Percentiles rank a stretch among this genome's conserved stretches.
Evolutionary conservation across 305 asterid species (phyloP).

Genomic region (Petunia hybrid): DNA sequence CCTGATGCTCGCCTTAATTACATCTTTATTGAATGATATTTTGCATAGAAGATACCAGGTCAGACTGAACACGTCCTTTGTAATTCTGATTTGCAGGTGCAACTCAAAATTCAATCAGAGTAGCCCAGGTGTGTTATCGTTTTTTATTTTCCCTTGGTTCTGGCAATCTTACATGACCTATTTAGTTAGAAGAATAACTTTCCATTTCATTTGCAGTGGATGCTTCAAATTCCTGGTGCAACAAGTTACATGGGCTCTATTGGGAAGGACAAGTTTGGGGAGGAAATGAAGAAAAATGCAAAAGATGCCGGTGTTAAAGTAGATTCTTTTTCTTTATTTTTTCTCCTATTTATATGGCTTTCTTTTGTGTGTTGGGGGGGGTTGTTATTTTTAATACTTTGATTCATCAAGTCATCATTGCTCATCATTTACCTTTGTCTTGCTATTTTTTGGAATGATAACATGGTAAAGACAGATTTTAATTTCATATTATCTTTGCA

Average conservation of each 20-base stretch:
- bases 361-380: not conserved
- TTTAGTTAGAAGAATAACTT: slow-evolving; percentile 20
- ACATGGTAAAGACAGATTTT: slow-evolving; percentile 1
- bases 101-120: slow-evolving; percentile 61
- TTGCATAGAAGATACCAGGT: slow-evolving; percentile 6
- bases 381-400: not conserved
- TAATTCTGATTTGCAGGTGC: slow-evolving; percentile 45
- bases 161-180: slow-evolving; percentile 3
- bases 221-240: slow-evolving; percentile 94
- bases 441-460: slow-evolving; percentile 19
- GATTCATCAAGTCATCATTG: not conserved
- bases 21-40: slow-evolving; percentile 12
- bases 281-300: slow-evolving; percentile 88
- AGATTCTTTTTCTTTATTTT: slow-evolving; percentile 36
- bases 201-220: slow-evolving; percentile 69
- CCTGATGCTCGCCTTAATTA: not conserved
- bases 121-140: slow-evolving; percentile 48
- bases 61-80: not conserved
- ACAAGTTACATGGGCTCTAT: slow-evolving; percentile 90
- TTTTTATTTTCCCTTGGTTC: slow-evolving; percentile 23
- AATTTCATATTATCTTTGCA: not conserved
- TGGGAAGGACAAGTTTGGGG: slow-evolving; percentile 96
- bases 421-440: slow-evolving; percentile 11
- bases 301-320: slow-evolving; percentile 79
- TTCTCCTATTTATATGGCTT: not conserved